A percentile compares a stretch with the other conserved stretches of the same genome.
Evolutionary conservation across 148 eudicot species (phyloP).

Genomic region (Rhododendron henanense): DNA sequence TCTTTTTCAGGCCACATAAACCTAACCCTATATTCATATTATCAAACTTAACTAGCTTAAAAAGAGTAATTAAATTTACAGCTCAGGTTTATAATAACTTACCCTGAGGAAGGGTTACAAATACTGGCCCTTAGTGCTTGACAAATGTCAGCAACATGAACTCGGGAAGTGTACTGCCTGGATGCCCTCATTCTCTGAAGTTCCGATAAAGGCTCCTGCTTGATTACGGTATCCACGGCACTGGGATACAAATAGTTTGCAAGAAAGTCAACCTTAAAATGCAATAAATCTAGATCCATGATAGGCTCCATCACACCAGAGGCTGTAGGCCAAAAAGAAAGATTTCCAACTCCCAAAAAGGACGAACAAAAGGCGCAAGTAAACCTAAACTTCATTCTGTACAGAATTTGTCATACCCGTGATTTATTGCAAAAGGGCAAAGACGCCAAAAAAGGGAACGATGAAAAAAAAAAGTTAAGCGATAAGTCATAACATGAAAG

Average conservation of each 20-base stretch:
- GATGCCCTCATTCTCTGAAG: conserved; percentile 55
- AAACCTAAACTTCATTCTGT: background rate
- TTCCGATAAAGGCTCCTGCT: conserved; percentile 49
- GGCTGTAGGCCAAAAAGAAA: background rate
- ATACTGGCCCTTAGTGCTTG: conserved; percentile 67
- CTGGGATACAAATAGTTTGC: conserved; percentile 26
- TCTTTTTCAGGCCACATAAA: background rate
- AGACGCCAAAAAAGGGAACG: background rate
- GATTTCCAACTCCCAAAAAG: background rate
- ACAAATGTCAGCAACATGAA: conserved; percentile 89
- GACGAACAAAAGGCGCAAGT: background rate
- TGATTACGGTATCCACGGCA: conserved; percentile 78
- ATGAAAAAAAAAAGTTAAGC: background rate
- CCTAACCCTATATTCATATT: background rate
- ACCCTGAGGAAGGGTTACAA: conserved; percentile 46
- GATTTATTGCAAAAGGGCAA: background rate
- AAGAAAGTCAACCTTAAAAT: background rate
- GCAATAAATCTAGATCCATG: background rate
- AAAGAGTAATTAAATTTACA: background rate
- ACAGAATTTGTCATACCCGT: background rate
- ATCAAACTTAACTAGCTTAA: background rate
- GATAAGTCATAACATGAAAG: background rate
- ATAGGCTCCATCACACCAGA: background rate
- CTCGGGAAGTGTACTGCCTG: conserved; percentile 66
- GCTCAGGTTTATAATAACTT: conserved; percentile 7